Percentiles rank a stretch among this genome's conserved stretches.
Conservation (phyloP, 192 early-diverging fungal species). For the Piromyces finnis region DNA sequence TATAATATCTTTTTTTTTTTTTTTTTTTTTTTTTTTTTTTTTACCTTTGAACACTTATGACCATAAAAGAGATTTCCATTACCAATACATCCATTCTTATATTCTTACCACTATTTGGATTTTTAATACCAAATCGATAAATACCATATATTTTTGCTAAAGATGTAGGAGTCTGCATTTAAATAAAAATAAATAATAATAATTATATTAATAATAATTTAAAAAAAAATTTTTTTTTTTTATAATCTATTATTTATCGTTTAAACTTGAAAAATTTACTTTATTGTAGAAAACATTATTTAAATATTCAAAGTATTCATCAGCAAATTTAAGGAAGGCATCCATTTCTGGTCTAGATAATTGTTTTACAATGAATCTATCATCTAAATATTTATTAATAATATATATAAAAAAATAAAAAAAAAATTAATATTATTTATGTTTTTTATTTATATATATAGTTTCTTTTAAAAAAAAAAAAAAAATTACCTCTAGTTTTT, state of each 20-base stretch:
- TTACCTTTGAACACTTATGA: slow-evolving; percentile 50
- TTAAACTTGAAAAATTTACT: slow-evolving; percentile 14
- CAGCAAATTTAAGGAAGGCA: slow-evolving; percentile 76
- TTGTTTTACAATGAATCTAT: slow-evolving; percentile 83
- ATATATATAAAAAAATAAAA: too few species aligned
- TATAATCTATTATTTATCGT: too few species aligned
- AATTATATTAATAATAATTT: neutral
- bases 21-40: neutral
- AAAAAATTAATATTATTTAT: too few species aligned
- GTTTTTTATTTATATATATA: too few species aligned
- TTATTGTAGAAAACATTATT: slow-evolving; percentile 60
- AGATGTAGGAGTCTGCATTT: neutral
- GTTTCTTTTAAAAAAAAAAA: too few species aligned
- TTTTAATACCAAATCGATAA: slow-evolving; percentile 77
- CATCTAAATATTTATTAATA: slow-evolving; percentile 26
- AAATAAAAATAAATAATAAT: too few species aligned
- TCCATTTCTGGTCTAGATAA: slow-evolving; percentile 66
- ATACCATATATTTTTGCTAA: slow-evolving; percentile 20
- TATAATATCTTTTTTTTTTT: too few species aligned
- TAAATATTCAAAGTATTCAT: slow-evolving; percentile 76
- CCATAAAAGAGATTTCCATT: slow-evolving; percentile 91
- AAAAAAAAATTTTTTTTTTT: slow-evolving; percentile 4
- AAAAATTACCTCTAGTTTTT: slow-evolving; percentile 73
- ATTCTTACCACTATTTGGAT: slow-evolving; percentile 57
- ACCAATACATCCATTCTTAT: slow-evolving; percentile 81